Conservation (phyloP, 352 stramenopile species). For the Phytophthora sojae region DNA sequence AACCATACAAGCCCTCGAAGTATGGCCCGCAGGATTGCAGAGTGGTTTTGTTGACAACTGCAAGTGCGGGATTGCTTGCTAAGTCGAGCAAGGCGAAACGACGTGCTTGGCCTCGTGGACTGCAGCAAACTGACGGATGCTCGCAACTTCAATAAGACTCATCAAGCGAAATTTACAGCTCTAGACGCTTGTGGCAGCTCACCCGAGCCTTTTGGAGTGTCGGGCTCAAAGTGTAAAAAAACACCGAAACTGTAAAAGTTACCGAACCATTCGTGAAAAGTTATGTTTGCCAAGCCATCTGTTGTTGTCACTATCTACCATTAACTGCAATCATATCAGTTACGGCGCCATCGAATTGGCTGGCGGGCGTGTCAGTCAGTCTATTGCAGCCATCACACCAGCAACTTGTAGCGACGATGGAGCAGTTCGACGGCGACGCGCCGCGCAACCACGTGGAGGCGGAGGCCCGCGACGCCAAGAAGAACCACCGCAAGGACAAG, state of each 20-base stretch:
- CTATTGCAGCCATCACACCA: neutral
- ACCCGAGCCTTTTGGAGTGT: too few species aligned
- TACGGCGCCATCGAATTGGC: conserved; percentile 19
- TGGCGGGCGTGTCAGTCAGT: conserved; percentile 15
- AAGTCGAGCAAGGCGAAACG: too few species aligned
- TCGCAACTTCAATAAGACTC: too few species aligned
- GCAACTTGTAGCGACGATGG: conserved; percentile 42
- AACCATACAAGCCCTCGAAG: too few species aligned
- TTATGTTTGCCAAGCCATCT: neutral
- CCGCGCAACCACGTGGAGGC: conserved; percentile 58
- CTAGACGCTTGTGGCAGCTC: too few species aligned
- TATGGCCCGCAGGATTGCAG: too few species aligned
- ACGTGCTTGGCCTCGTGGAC: too few species aligned
- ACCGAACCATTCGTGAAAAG: neutral
- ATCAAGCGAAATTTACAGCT: too few species aligned
- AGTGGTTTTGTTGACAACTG: too few species aligned
- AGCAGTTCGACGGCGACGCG: conserved; percentile 72
- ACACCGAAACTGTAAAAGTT: neutral
- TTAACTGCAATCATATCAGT: neutral
- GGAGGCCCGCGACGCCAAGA: conserved; percentile 59
- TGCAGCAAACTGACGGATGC: too few species aligned
- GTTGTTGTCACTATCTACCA: neutral
- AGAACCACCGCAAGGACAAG: conserved; percentile 99
- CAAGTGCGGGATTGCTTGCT: too few species aligned
- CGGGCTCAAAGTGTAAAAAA: neutral